Evolutionary conservation across 106 monocot species (phyloP).

Genomic region (Dendrobium huoshanense): DNA sequence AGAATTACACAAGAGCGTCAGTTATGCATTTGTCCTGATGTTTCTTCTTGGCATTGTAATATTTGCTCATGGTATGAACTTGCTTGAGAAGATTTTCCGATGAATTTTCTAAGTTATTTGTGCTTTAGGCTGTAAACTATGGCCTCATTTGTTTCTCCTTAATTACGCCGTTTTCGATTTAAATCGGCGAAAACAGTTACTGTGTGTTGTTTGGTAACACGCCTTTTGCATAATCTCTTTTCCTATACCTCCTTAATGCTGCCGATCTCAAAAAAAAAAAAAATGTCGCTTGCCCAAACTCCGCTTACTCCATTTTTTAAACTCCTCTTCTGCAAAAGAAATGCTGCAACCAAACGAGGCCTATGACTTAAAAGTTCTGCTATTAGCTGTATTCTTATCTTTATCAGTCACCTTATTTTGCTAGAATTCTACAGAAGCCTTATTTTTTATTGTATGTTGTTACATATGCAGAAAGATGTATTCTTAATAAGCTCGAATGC

Average conservation of each 20-base stretch:
- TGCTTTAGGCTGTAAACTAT: not conserved
- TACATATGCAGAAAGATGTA: constrained; percentile 62
- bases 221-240: too few relatives aligned
- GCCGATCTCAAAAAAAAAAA: too few relatives aligned
- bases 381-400: not conserved
- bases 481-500: constrained; percentile 86
- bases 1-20: not conserved
- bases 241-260: too few relatives aligned
- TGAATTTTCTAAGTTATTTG: not conserved
- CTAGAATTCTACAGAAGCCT: not conserved
- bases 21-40: not conserved
- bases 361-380: too few relatives aligned
- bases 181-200: too few relatives aligned
- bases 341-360: too few relatives aligned
- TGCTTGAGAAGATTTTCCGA: not conserved
- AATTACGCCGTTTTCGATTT: too few relatives aligned
- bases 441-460: not conserved
- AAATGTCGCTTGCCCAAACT: too few relatives aligned
- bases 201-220: too few relatives aligned
- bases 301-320: too few relatives aligned
- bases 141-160: not conserved
- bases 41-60: not conserved
- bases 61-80: not conserved
- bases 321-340: too few relatives aligned
- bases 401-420: not conserved